Base-by-base conservation (phyloP, 371 early-diverging fungal genomes). In the Syncephalastrum sp. region DNA sequence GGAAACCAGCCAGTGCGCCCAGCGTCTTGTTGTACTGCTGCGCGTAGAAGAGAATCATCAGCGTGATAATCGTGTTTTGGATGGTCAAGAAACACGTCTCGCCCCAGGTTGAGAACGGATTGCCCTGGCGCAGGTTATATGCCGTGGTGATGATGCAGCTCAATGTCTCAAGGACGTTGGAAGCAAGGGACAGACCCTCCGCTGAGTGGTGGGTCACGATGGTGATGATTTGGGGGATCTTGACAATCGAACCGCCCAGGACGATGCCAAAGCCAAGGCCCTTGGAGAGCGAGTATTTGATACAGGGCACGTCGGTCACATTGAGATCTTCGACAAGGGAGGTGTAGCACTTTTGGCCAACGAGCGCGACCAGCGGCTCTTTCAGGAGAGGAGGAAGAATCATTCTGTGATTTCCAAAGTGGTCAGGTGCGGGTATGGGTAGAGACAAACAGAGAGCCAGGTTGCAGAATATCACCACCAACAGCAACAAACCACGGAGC, bases 151-250 rank as follows among this genome's bases (percentile, higher is more conserved):
- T 89, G 29, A 82, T 73, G 51, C 87, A 85, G 42, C 91, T 86
- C 12, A 88, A 57, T 7, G 95, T 89, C 67, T 98, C 99, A 42
- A 97, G 72, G 14, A 92, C 49, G 63, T 90, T 91, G 5, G 92
- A 86, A 8, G 80, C 56, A 19, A 94, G 72, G 3, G 91, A 91
- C 54, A 98, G 72, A 4, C 98, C 98, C 42, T 83, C 71, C 3
- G 87, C 91, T 10, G 93, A 91, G 27, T 70, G 58, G n/a, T 87
- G 74, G 21, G 64, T 54, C 29, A 94, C 38, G 29, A 98, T 95
- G 61, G 95, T 97, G 57, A 91, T 54, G 56, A 98, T 93, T 75
- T 98, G 98, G 1, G 99, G 99, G 23, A 98, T 80, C 74, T 98
- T 98, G 61, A 97, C 89, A 25, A 97, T 85, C 41, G 89, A 81